A percentile compares a stretch with the other conserved stretches of the same genome.
These are phyloP conservation scores for Porogramme epimiltina DNA, from an alignment of 1,284 basidiomycete genomes.

Conservation along the genomic window DNA sequence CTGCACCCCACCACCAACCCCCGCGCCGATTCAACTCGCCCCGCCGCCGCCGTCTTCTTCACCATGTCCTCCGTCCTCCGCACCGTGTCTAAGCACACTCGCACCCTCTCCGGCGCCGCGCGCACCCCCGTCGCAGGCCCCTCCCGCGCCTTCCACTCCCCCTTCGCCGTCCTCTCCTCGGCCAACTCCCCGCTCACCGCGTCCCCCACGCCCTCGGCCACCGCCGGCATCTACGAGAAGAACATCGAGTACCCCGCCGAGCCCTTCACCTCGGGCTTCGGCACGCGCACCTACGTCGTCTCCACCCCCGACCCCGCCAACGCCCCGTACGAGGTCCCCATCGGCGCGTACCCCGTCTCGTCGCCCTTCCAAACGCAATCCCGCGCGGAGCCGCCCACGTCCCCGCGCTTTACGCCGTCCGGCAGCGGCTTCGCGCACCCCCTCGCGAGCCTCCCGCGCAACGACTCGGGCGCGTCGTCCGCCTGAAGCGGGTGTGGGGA, in stretches of 20 bases:
- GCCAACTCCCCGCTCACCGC: conserved; percentile 34
- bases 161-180: conserved; percentile 51
- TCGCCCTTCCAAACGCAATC: conserved; percentile 50
- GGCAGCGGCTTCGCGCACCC: conserved; percentile 45
- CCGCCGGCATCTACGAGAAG: conserved; percentile 51
- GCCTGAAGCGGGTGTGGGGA: too few species aligned
- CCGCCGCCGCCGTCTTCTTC: background rate
- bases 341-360: conserved; percentile 65
- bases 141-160: conserved; percentile 58
- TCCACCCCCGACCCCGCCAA: conserved; percentile 62
- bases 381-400: conserved; percentile 39
- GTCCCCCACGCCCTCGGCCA: conserved; percentile 24
- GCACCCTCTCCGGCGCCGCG: conserved; percentile 29
- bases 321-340: conserved; percentile 62
- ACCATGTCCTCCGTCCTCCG: conserved; percentile 32
- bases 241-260: conserved; percentile 53
- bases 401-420: conserved; percentile 42
- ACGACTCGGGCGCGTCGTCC: too few species aligned
- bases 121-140: conserved; percentile 7
- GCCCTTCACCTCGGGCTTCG: conserved; percentile 42
- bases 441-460: conserved; percentile 44
- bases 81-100: conserved; percentile 32
- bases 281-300: conserved; percentile 63
- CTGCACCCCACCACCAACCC: conserved; percentile 5
- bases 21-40: conserved; percentile 1